Evolutionary conservation across 202 grass and related monocot species (phyloP), one percentile per base, ranked within the genome.

Genomic region (Carex arenaria): DNA sequence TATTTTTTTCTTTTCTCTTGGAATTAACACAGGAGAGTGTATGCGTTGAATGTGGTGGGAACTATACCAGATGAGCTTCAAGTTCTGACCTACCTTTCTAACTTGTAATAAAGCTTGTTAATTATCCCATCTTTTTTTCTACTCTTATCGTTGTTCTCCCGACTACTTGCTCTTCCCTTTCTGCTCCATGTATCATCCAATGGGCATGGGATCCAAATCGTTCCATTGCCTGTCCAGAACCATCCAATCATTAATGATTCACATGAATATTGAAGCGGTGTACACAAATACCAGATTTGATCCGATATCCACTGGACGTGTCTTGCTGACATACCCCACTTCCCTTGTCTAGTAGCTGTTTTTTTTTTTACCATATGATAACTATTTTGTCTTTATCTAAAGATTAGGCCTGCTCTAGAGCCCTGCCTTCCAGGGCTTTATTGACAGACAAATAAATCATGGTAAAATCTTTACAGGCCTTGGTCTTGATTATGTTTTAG

Each of bases 11-110:
- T 4, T 28, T 49, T 82, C 42, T 67, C 7, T 68, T 51, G 63
- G 17, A 81, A 9, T 18, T 12, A 1, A 38, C 65, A 91, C 89
- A 97, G 91, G 75, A 97, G 12, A 71, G 92, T 94, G 60, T 85
- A 80, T 23, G 52, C 54, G 0, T 2, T 90, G 32, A 62, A 83
- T 78, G 89, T 85, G 1, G 77, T 68, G 67, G 94, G 94, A 14
- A n/a, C 4, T 12, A 92, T 94, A 80, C 94, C 94, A 22, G 68
- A 83, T 7, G 94, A 97, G 52, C 83, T 97, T 2, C 69, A 74
- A 71, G 87, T 89, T 78, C 86, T 97, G 49, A 92, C 94, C 0
- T 85, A 57, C 7, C 70, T 97, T 14, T 77, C 52, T 31, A 31
- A 90, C 54, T 72, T 97, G 91, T 94, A 94, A 55, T 75, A 12